Conservation (phyloP, 257 asterid species). For the Primulina tabacum region DNA sequence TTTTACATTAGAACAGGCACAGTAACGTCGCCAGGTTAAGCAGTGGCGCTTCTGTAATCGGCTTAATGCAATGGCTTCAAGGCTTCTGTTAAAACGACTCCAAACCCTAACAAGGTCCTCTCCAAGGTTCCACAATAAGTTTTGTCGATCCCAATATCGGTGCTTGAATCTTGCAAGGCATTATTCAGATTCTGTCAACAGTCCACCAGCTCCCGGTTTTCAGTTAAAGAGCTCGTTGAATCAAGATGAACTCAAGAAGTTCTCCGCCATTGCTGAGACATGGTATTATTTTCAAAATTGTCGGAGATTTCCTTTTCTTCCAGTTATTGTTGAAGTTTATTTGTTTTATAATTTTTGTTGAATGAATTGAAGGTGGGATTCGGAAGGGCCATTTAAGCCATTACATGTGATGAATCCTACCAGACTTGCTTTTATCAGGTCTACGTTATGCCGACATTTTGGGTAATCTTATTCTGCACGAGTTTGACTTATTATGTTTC, state of each 20-base stretch:
- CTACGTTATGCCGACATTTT: slow-evolving; percentile 88
- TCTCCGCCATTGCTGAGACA: slow-evolving; percentile 67
- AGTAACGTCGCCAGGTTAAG: neutral
- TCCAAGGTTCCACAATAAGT: neutral
- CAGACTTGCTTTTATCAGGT: slow-evolving; percentile 92
- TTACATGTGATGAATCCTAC: slow-evolving; percentile 89
- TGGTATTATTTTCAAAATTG: slow-evolving; percentile 40
- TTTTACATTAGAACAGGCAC: neutral
- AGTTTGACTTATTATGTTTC: no score
- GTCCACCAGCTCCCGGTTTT: slow-evolving; percentile 21
- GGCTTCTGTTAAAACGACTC: slow-evolving; percentile 40
- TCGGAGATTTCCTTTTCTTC: neutral
- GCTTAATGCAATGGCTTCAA: slow-evolving; percentile 42
- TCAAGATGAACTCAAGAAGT: slow-evolving; percentile 63
- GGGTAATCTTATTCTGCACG: slow-evolving; percentile 29
- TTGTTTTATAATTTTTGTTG: neutral
- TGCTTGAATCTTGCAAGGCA: slow-evolving; percentile 25
- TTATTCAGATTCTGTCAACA: slow-evolving; percentile 32
- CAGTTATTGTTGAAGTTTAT: neutral
- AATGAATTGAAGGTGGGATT: slow-evolving; percentile 76
- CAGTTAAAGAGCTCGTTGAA: slow-evolving; percentile 58
- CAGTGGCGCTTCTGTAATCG: neutral
- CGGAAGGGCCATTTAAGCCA: slow-evolving; percentile 94
- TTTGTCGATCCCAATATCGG: slow-evolving; percentile 1
- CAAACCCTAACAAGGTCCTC: slow-evolving; percentile 30